Conservation (phyloP, 352 stramenopile genomes). For the Globisporangium lucens region DNA sequence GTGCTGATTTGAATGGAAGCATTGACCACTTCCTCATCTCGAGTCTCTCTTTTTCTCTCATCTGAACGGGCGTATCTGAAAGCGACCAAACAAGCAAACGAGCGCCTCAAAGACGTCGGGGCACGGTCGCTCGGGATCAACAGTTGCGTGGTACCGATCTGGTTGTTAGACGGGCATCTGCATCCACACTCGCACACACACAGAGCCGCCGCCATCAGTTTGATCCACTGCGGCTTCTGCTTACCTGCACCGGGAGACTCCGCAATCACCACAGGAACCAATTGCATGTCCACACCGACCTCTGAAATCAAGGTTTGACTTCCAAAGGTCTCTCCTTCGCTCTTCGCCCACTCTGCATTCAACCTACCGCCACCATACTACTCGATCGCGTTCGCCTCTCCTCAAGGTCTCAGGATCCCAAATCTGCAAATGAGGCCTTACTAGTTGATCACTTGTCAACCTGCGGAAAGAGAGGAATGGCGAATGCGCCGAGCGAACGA, state of each 20-base stretch:
- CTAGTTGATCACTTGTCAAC: not conserved
- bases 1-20: not conserved
- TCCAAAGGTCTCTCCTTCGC: not conserved
- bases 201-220: not conserved
- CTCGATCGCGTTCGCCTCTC: not conserved
- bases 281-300: no score
- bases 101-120: no score
- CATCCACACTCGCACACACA: not conserved
- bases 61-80: no score
- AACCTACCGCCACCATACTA: not conserved
- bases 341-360: not conserved
- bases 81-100: no score
- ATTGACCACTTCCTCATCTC: not conserved
- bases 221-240: no score
- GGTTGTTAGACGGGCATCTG: not conserved
- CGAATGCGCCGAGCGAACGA: not conserved
- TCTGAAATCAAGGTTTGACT: not conserved
- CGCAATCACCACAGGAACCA: no score
- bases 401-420: not conserved
- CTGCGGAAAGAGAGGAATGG: not conserved
- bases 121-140: no score
- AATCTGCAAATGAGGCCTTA: not conserved
- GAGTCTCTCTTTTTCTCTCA: no score
- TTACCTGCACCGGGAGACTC: no score
- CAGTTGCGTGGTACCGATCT: no score